A percentile compares a stretch with the other conserved stretches of the same genome.
These are phyloP conservation scores for Prunus campanulata DNA, from an alignment of 306 rosid genomes.

Conservation along the genomic window DNA sequence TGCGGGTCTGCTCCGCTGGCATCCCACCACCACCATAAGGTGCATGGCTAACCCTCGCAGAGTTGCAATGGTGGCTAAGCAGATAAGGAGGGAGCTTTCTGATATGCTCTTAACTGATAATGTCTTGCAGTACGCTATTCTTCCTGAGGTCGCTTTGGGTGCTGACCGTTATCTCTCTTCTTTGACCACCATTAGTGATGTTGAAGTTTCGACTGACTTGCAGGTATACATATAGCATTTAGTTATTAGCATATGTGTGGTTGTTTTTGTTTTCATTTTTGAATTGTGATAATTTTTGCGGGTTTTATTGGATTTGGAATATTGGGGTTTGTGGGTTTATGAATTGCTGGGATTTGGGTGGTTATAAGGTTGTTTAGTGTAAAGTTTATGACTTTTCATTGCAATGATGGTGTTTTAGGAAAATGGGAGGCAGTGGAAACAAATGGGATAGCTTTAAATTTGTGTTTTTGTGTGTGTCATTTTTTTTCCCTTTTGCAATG, in stretches of 20 bases:
- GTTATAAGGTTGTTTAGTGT: background rate
- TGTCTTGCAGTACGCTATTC: slow-evolving; percentile 68
- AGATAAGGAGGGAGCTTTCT: slow-evolving; percentile 84
- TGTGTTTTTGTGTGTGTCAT: background rate
- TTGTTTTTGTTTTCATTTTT: background rate
- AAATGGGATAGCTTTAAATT: background rate
- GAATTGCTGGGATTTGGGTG: background rate
- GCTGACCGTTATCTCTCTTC: slow-evolving; percentile 88
- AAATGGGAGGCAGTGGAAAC: background rate
- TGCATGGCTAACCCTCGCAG: slow-evolving; percentile 90
- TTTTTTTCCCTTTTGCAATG: background rate
- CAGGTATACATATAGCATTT: slow-evolving; percentile 44
- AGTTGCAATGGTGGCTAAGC: slow-evolving; percentile 94
- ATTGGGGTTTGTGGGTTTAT: background rate
- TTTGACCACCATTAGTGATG: slow-evolving; percentile 83
- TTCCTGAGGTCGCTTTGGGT: slow-evolving; percentile 89
- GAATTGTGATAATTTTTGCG: background rate
- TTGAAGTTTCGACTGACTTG: slow-evolving; percentile 76
- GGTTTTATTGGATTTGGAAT: background rate
- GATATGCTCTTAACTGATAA: slow-evolving; percentile 84
- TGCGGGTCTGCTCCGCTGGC: slow-evolving; percentile 9
- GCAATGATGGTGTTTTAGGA: background rate
- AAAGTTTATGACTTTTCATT: background rate
- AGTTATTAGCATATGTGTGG: background rate
- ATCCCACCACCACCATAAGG: slow-evolving; percentile 28